Evolutionary conservation across 78 protist genomes (phyloP), one percentile per base, ranked within the genome.

Genomic region (Speleostelium caveatum): DNA sequence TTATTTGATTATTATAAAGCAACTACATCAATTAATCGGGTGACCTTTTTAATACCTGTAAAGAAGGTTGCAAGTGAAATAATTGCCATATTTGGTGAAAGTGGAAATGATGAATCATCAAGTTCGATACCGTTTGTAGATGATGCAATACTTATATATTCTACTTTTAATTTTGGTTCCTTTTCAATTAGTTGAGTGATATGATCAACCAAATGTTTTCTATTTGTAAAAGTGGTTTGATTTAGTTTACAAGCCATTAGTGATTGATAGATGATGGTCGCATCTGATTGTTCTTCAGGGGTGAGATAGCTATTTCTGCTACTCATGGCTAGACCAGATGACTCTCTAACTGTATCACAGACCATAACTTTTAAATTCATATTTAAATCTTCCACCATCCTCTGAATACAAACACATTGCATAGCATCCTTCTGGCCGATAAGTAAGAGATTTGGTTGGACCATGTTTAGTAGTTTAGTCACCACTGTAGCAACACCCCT

Each of bases 401-500:
- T 42, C 14, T 5, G 28, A 26, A 96, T 65, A 21, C 95, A 79
- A 6, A 96, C 51, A 75, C 96, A 93, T 76, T 96, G 97, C 87
- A 89, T 49, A 14, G 95, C 96, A 56, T 96, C 97, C 67, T 96
- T 96, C 74, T 95, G 96, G 1, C 97, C 97, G 22, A 96, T 60
- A 74, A 53, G 86, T 60, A 61, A n/a, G 8, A 3, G 16, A 1
- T 38, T 2, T 1, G 97, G 97, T 14, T 68, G n/a, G 26, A 75
- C 76, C n/a, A 96, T 85, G 32, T 92, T 72, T 62, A 96, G 28
- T 4, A 96, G 90, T 72, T 96, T 96, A 26, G 86, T 30, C 0
- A 95, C 97, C 26, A 96, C 88, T 0, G 97, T 96, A 14, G 96
- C 83, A 19, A 96, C 97, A 36, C 97, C 97, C 7, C 92, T 45